Evolutionary conservation across 352 stramenopile genomes (phyloP).

Genomic region (Pythium scleroteichum): DNA sequence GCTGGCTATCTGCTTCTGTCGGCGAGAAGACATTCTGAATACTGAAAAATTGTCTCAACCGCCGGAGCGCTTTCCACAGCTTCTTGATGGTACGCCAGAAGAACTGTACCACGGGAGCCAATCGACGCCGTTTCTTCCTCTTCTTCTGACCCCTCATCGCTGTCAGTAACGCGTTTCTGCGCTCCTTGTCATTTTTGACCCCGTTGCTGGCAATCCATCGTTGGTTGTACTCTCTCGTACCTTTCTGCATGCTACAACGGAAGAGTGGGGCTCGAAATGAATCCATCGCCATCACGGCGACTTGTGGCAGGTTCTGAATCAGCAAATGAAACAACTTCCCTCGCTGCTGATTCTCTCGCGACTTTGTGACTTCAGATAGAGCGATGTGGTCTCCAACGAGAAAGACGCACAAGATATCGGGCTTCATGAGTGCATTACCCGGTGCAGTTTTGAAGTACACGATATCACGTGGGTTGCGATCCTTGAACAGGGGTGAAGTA

Average conservation of each 20-base stretch:
- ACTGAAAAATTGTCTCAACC: slow-evolving; percentile 51
- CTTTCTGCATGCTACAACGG: slow-evolving; percentile 52
- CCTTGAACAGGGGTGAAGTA: slow-evolving; percentile 49
- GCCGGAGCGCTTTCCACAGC: slow-evolving; percentile 51
- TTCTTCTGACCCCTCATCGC: slow-evolving; percentile 55
- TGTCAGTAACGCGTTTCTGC: slow-evolving; percentile 43
- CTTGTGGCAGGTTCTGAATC: slow-evolving; percentile 64
- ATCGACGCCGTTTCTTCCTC: slow-evolving; percentile 28
- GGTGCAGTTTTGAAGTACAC: slow-evolving; percentile 70
- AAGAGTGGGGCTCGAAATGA: slow-evolving; percentile 73
- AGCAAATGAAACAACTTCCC: slow-evolving; percentile 77
- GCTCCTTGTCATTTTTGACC: slow-evolving; percentile 44
- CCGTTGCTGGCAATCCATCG: slow-evolving; percentile 60
- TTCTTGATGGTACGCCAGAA: slow-evolving; percentile 44
- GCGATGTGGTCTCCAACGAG: slow-evolving; percentile 64
- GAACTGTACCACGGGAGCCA: slow-evolving; percentile 31
- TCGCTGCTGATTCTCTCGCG: slow-evolving; percentile 53
- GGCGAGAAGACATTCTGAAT: slow-evolving; percentile 68
- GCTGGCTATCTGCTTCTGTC: slow-evolving; percentile 32
- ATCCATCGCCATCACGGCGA: slow-evolving; percentile 67
- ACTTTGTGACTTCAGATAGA: slow-evolving; percentile 43
- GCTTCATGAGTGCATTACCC: slow-evolving; percentile 57
- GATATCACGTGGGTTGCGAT: slow-evolving; percentile 62
- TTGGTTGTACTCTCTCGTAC: slow-evolving; percentile 63
- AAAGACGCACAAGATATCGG: slow-evolving; percentile 61